Conservation (phyloP, 768 basidiomycete genomes). For the Xerocomellus intermedius region DNA sequence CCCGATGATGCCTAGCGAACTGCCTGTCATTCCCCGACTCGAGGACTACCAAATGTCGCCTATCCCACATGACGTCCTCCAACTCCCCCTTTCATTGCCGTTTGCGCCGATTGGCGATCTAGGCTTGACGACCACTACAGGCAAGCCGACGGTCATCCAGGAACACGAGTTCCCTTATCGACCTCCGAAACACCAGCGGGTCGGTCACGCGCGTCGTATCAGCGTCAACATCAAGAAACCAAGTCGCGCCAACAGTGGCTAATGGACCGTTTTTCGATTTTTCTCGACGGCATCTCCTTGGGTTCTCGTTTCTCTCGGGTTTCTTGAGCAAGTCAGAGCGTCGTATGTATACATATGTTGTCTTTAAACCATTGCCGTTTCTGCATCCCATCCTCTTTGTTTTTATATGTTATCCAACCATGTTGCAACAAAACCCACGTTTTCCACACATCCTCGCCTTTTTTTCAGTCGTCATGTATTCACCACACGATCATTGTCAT, state of each 20-base stretch:
- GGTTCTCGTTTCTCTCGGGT: not conserved
- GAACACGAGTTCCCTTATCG: conserved; percentile 33
- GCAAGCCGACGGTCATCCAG: not conserved
- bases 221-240: conserved; percentile 38
- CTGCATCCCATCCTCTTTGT: not conserved
- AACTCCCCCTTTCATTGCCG: not conserved
- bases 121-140: not conserved
- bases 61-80: not conserved
- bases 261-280: not conserved
- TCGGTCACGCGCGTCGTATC: conserved; percentile 40
- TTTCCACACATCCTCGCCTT: not conserved
- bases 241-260: conserved; percentile 7
- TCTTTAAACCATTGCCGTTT: not conserved
- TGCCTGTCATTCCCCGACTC: conserved; percentile 12
- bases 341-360: conserved; percentile 5
- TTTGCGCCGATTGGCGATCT: not conserved
- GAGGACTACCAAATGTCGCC: conserved; percentile 6
- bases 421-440: not conserved
- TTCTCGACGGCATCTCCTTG: not conserved
- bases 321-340: not conserved
- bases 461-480: not conserved
- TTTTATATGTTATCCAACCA: not conserved
- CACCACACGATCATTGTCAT: not conserved
- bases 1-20: conserved; percentile 2
- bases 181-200: conserved; percentile 31